Evolutionary conservation across 2,329 filamentous ascomycete genomes (phyloP).

Genomic region (Neopestalotiopsis rosae): DNA sequence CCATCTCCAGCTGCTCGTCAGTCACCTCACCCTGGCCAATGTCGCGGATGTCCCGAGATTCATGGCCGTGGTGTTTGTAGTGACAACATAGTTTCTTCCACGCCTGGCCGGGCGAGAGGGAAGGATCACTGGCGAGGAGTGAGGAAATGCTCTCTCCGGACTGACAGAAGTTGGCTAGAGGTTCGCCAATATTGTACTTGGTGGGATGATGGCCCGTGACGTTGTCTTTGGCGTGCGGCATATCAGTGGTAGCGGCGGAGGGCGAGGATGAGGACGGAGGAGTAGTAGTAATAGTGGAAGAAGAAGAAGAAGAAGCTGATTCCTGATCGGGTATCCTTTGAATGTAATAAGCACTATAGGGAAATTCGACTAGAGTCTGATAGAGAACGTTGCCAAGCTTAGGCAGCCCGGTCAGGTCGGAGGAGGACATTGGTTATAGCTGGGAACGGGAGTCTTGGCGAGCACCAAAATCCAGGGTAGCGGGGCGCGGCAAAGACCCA

Average conservation of each 20-base stretch:
- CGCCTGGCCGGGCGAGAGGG: conserved; percentile 56
- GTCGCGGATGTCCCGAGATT: conserved; percentile 22
- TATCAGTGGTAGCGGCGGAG: background rate
- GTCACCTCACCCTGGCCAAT: conserved; percentile 27
- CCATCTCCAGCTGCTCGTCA: conserved; percentile 55
- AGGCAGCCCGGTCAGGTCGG: conserved; percentile 13
- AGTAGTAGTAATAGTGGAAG: background rate
- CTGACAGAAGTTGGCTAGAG: conserved; percentile 58
- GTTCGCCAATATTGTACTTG: conserved; percentile 45
- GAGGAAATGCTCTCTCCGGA: conserved; percentile 61
- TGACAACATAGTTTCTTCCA: conserved; percentile 60
- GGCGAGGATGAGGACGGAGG: background rate
- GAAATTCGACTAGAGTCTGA: conserved; percentile 37
- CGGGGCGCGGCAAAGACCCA: background rate
- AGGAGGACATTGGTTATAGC: conserved; percentile 13
- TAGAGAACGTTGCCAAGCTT: conserved; percentile 25
- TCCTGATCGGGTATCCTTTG: conserved; percentile 27
- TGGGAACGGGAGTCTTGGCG: background rate
- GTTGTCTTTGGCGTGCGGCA: conserved; percentile 13
- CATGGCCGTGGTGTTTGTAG: conserved; percentile 12
- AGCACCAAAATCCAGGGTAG: background rate
- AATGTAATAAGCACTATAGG: conserved; percentile 35
- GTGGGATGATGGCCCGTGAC: background rate
- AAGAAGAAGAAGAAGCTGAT: background rate
- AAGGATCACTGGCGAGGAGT: conserved; percentile 58